These are phyloP conservation scores for Starmerella kuoi DNA, from an alignment of 805 yeast genomes.

Conservation along the genomic window DNA sequence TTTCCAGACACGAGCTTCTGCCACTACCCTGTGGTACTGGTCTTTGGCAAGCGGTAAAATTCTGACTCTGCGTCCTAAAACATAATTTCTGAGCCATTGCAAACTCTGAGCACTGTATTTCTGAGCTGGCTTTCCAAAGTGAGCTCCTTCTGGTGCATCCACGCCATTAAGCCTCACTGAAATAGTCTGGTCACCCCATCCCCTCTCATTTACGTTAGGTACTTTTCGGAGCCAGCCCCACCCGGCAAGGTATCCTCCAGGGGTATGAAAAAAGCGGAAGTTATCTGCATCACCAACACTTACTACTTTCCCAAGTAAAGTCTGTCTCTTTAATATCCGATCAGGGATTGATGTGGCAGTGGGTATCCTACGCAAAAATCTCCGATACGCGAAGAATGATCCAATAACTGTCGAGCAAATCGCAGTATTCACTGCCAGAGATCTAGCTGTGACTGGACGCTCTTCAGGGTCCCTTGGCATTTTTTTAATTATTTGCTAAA, in stretches of 20 bases:
- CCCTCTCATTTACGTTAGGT: slow-evolving; percentile 43
- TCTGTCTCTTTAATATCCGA: slow-evolving; percentile 33
- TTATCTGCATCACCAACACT: slow-evolving; percentile 95
- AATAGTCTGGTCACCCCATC: slow-evolving; percentile 50
- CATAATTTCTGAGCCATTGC: slow-evolving; percentile 53
- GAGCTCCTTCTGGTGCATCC: slow-evolving; percentile 94
- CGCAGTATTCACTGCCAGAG: slow-evolving; percentile 10
- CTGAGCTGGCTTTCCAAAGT: slow-evolving; percentile 89
- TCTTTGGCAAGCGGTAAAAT: slow-evolving; percentile 72
- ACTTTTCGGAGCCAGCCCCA: slow-evolving; percentile 82
- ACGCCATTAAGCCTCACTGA: slow-evolving; percentile 79
- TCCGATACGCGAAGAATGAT: slow-evolving; percentile 35
- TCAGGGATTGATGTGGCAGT: slow-evolving; percentile 42
- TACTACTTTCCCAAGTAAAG: slow-evolving; percentile 62
- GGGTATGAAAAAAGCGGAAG: slow-evolving; percentile 82
- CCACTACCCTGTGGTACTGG: slow-evolving; percentile 82
- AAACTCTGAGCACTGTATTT: slow-evolving; percentile 77
- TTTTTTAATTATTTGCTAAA: not conserved
- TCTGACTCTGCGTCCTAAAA: slow-evolving; percentile 56
- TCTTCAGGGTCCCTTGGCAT: slow-evolving; percentile 19
- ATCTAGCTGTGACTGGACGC: slow-evolving; percentile 10
- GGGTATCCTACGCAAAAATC: slow-evolving; percentile 40
- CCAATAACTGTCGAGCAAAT: slow-evolving; percentile 32
- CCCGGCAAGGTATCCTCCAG: slow-evolving; percentile 78
- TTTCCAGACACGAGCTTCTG: slow-evolving; percentile 50